Conservation (phyloP, 2,329 filamentous ascomycete genomes). For the Pseudogymnoascus sp. region DNA sequence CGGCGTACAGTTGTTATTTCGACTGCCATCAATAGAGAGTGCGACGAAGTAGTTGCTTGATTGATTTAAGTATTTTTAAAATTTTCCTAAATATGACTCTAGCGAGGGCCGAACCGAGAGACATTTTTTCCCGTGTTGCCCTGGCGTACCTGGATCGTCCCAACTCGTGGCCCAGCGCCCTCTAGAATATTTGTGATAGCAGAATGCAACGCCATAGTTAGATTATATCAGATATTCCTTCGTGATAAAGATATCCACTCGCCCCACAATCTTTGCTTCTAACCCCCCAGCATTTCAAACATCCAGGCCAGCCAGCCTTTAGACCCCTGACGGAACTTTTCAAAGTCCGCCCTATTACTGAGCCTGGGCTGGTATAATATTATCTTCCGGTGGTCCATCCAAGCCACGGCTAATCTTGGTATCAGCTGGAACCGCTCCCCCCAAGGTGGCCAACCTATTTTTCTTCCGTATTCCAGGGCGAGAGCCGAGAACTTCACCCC, state of each 20-base stretch:
- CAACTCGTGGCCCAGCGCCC: not conserved
- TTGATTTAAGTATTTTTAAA: not conserved
- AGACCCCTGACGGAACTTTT: not conserved
- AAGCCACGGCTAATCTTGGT: slow-evolving; percentile 29
- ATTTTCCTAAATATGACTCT: not conserved
- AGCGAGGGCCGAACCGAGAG: slow-evolving; percentile 6
- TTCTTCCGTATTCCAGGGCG: slow-evolving; percentile 23
- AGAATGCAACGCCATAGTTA: slow-evolving; percentile 1
- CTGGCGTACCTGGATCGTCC: not conserved
- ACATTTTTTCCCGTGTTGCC: not conserved
- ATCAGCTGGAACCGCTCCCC: slow-evolving; percentile 26
- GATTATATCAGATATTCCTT: not conserved
- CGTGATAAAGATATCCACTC: not conserved
- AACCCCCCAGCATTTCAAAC: not conserved
- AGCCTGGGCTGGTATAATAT: not conserved
- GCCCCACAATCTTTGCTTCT: not conserved
- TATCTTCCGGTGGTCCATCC: slow-evolving; percentile 19
- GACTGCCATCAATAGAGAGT: not conserved
- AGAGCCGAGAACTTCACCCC: slow-evolving; percentile 32
- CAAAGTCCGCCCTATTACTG: not conserved
- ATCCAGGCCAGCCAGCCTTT: not conserved
- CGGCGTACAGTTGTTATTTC: not conserved
- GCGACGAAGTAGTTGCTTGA: not conserved
- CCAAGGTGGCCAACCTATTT: slow-evolving; percentile 29
- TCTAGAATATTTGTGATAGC: not conserved